Conservation (phyloP, 2,329 filamentous ascomycete genomes). For the Colletotrichum sojae region DNA sequence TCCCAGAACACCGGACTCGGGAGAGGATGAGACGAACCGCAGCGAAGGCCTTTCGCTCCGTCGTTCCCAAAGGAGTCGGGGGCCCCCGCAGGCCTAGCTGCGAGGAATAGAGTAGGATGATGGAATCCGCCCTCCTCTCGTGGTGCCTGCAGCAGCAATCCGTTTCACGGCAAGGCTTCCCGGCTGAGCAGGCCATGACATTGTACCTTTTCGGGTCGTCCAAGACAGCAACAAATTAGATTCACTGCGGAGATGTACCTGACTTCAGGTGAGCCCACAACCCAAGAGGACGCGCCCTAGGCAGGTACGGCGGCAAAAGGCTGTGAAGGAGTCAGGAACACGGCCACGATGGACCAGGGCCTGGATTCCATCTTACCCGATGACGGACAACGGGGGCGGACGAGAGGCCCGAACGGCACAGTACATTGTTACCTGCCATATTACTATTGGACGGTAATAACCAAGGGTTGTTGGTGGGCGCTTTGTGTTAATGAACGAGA, state of each 20-base stretch:
- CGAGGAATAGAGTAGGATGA: conserved; percentile 39
- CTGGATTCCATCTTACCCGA: conserved; percentile 1
- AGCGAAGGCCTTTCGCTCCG: conserved; percentile 23
- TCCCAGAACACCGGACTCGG: background rate
- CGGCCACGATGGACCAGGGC: conserved; percentile 17
- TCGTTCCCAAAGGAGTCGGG: conserved; percentile 23
- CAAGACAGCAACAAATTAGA: conserved; percentile 23
- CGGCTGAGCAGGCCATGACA: conserved; percentile 22
- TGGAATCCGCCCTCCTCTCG: background rate
- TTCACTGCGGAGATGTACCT: conserved; percentile 37
- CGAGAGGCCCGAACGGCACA: too few species aligned
- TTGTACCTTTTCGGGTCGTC: background rate
- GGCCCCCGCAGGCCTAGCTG: conserved; percentile 38
- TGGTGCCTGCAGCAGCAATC: conserved; percentile 12
- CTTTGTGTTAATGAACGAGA: conserved; percentile 33
- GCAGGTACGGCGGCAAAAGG: conserved; percentile 28
- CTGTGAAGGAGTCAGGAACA: conserved; percentile 13
- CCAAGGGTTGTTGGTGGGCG: conserved; percentile 24
- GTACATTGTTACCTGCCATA: too few species aligned
- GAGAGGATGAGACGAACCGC: conserved; percentile 20
- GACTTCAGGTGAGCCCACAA: conserved; percentile 40
- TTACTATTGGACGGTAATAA: conserved; percentile 10
- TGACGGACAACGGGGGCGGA: conserved; percentile 1
- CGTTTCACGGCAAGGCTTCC: conserved; percentile 33
- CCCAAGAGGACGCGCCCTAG: conserved; percentile 29